Base-by-base conservation (phyloP, 306 rosid genomes). In the Castanopsis chinensis region DNA sequence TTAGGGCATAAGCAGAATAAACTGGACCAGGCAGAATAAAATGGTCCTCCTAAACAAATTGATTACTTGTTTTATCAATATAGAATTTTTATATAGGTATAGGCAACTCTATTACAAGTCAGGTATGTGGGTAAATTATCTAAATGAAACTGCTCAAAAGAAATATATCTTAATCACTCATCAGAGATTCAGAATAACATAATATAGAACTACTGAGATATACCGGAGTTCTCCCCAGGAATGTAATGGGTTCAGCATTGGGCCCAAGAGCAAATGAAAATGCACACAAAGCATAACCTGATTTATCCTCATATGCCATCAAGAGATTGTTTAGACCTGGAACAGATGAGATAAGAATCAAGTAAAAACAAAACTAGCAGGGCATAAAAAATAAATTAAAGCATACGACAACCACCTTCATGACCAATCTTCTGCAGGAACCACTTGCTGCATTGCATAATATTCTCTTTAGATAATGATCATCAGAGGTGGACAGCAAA, bases 341-440 rank as follows among this genome's bases (percentile, higher is more conserved):
- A 69, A 83, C 72, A 84, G 20, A 60, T 52, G 80, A 65, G 49
- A 83, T 37, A 59, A 60, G 71, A 61, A 68, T 72, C 20, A 83
- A 63, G 59, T 74, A 49, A 74, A 45, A 78, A 74, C 49, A 32
- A 73, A 83, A 58, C 55, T 67, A 68, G 68, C 18, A 25, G 19
- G 68, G 41, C 69, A 79, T 27, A 85, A 59, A 76, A 72, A 4
- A 17, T 27, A 35, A 56, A 69, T 69, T 70, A 69, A 71, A 83
- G 61, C 65, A 57, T 27, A 25, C 5, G 59, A 77, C 5, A 54
- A 76, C 65, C 70, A 92, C 98, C 99, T 92, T 91, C 89, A 69
- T 91, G 99, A 60, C 99, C 99, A 83, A 90, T 83, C 94, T 95
- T 95, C 97, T 92, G 92, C 84, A 95, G 87, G 92, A 95, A 95